phyloP scores from a whole-genome alignment of 352 stramenopile species.

The Phytophthora pini region DNA sequence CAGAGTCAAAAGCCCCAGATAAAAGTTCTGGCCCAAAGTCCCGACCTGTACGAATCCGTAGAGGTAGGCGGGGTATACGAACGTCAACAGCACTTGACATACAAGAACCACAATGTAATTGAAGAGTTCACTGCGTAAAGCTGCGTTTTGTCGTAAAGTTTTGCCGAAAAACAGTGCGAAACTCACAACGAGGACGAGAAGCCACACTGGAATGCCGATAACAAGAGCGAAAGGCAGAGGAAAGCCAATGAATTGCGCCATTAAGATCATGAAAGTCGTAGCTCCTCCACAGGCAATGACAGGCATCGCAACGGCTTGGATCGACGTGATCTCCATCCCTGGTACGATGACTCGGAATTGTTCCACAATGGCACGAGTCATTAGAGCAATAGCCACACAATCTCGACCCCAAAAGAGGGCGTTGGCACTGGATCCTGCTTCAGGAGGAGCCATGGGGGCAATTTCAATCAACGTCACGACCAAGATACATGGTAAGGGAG shows the following conservation, averaged over 20 bases:
- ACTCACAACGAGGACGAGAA: constrained; percentile 19
- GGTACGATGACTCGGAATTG: constrained; percentile 19
- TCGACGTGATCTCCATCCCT: constrained; percentile 3
- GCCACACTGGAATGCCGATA: constrained; percentile 29
- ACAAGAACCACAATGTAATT: constrained; percentile 12
- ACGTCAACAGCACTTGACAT: constrained; percentile 15
- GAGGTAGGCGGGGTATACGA: constrained; percentile 54
- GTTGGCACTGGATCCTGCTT: constrained; percentile 12
- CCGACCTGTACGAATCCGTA: constrained; percentile 35
- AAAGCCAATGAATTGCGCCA: constrained; percentile 41
- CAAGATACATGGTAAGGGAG: constrained; percentile 10
- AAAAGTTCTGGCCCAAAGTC: constrained; percentile 23
- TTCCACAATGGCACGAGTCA: constrained; percentile 17
- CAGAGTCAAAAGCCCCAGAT: constrained; percentile 37
- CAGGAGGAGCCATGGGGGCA: constrained; percentile 4
- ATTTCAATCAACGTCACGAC: constrained; percentile 8
- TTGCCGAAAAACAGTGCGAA: constrained; percentile 18
- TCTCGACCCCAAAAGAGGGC: constrained; percentile 14
- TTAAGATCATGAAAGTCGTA: constrained; percentile 31
- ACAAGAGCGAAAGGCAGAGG: constrained; percentile 48
- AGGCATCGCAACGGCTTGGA: constrained; percentile 8
- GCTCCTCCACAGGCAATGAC: constrained; percentile 25
- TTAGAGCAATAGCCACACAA: constrained; percentile 7
- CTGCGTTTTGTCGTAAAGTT: constrained; percentile 1
- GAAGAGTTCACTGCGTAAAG: constrained; percentile 5